Conservation (phyloP, 192 early-diverging fungal species). For the Piromyces sp. region DNA sequence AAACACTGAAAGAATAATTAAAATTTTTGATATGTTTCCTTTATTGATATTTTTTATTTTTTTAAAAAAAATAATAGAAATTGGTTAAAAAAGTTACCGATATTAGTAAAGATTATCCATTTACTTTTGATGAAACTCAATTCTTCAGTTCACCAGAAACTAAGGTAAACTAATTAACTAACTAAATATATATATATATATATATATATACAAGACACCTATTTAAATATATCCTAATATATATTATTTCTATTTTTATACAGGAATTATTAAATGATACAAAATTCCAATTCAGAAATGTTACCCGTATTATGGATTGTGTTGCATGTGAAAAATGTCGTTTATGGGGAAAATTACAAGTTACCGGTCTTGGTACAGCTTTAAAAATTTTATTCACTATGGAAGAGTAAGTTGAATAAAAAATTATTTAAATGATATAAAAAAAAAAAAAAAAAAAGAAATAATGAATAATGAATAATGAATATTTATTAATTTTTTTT, state of each 20-base stretch:
- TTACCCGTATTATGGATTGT: conserved; percentile 97
- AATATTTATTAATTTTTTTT: no score
- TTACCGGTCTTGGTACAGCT: conserved; percentile 83
- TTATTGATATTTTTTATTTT: conserved; percentile 7
- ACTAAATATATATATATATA: neutral
- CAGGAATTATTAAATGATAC: conserved; percentile 68
- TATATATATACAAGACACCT: neutral
- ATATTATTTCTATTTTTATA: no score
- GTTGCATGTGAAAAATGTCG: conserved; percentile 96
- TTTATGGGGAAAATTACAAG: conserved; percentile 93
- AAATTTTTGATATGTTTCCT: neutral
- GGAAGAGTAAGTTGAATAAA: conserved; percentile 43
- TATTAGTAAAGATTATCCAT: conserved; percentile 38
- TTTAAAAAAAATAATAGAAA: no score
- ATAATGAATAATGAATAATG: no score
- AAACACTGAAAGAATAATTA: neutral
- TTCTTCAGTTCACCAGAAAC: conserved; percentile 60
- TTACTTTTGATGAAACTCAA: conserved; percentile 77
- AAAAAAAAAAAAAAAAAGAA: no score
- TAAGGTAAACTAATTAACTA: neutral
- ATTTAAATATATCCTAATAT: no score
- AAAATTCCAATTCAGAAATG: conserved; percentile 82
- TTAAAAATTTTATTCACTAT: conserved; percentile 90
- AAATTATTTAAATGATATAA: no score
- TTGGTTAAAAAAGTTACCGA: conserved; percentile 41